A percentile compares a stretch with the other conserved stretches of the same genome.
Evolutionary conservation across 768 basidiomycete species (phyloP).

Genomic region (Hygrocybe coccinea): DNA sequence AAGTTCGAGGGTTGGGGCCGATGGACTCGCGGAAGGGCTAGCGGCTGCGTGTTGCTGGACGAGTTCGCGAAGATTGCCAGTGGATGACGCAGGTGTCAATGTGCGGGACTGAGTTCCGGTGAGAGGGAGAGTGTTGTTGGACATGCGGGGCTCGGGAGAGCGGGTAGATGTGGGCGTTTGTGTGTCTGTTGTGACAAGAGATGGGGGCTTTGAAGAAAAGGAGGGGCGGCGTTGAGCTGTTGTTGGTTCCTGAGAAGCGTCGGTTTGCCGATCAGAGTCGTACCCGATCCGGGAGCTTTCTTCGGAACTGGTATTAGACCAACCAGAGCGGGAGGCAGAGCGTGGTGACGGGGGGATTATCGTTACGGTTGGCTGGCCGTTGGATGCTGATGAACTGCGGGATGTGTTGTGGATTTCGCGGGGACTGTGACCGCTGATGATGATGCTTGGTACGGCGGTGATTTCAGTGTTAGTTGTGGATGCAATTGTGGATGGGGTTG

Average conservation of each 20-base stretch:
- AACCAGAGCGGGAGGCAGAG: neutral
- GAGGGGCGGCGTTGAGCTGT: neutral
- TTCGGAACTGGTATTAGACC: neutral
- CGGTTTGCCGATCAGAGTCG: neutral
- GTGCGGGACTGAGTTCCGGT: constrained; percentile 7
- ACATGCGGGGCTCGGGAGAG: neutral
- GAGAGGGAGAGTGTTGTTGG: neutral
- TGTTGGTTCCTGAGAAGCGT: neutral
- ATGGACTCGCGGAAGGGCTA: neutral
- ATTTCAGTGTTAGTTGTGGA: too few relatives aligned
- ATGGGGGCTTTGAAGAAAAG: neutral
- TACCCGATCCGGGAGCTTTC: neutral
- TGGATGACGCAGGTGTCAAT: constrained; percentile 17
- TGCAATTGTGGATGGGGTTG: neutral
- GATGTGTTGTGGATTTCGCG: neutral
- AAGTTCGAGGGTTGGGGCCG: constrained; percentile 8
- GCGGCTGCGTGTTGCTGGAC: constrained; percentile 9
- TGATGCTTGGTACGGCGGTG: neutral
- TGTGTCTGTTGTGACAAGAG: neutral
- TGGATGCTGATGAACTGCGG: constrained; percentile 3
- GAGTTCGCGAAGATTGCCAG: constrained; percentile 14
- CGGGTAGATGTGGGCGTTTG: neutral
- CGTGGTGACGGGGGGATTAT: constrained; percentile 2
- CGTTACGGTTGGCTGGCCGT: constrained; percentile 5
- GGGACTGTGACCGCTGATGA: neutral